A percentile compares a stretch with the other conserved stretches of the same genome.
These are phyloP conservation scores for Ophiostoma sp. DNA, from an alignment of 2,329 filamentous ascomycete genomes.

Conservation along the genomic window DNA sequence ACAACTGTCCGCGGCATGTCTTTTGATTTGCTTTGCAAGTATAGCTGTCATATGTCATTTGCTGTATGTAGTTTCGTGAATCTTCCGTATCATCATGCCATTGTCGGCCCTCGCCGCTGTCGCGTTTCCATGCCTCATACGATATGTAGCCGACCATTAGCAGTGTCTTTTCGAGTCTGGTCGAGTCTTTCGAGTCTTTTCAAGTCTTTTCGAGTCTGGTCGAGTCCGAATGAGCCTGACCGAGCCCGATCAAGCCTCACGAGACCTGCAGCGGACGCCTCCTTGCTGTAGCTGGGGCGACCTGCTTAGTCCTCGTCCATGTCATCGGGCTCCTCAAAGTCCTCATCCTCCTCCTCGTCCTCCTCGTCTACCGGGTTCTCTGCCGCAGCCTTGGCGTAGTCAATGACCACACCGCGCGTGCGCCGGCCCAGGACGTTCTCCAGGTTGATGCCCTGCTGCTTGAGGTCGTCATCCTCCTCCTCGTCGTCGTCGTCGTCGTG, in stretches of 20 bases:
- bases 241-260: neutral
- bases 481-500: slow-evolving; percentile 19
- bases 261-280: neutral
- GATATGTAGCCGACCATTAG: neutral
- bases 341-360: slow-evolving; percentile 71
- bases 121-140: neutral
- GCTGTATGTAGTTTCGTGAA: slow-evolving; percentile 5
- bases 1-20: slow-evolving; percentile 4
- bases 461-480: slow-evolving; percentile 71
- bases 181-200: neutral
- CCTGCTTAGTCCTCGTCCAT: slow-evolving; percentile 56
- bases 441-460: slow-evolving; percentile 85
- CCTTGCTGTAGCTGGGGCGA: neutral
- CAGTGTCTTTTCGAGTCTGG: neutral
- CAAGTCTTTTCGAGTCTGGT: neutral
- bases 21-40: neutral
- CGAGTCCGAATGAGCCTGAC: neutral
- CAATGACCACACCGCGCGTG: slow-evolving; percentile 86
- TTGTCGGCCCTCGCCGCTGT: neutral
- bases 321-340: slow-evolving; percentile 61
- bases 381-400: slow-evolving; percentile 85
- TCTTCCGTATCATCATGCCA: neutral
- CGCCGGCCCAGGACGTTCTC: slow-evolving; percentile 87
- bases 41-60: slow-evolving; percentile 14
- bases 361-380: slow-evolving; percentile 71